A percentile compares a stretch with the other conserved stretches of the same genome.
Conservation (phyloP, 768 basidiomycete species). For the Myochromella boudieri region DNA sequence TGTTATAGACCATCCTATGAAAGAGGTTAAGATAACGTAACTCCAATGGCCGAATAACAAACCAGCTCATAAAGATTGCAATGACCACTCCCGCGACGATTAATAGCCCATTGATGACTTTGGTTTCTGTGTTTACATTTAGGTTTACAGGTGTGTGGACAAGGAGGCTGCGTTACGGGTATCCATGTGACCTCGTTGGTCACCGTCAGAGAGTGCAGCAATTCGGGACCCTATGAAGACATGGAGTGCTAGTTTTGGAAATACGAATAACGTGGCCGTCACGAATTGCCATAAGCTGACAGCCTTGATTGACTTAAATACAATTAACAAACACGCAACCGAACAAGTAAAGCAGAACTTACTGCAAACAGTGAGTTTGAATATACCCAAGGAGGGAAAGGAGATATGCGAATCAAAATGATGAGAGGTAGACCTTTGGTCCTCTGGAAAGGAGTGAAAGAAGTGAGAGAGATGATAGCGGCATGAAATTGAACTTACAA, state of each 20-base stretch:
- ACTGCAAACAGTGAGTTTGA: slow-evolving; percentile 81
- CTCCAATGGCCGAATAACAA: slow-evolving; percentile 23
- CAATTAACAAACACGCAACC: not conserved
- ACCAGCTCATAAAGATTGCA: slow-evolving; percentile 68
- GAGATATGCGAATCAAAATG: slow-evolving; percentile 76
- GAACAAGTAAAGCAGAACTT: slow-evolving; percentile 27
- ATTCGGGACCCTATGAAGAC: slow-evolving; percentile 80
- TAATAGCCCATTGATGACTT: slow-evolving; percentile 60
- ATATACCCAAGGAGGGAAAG: slow-evolving; percentile 88
- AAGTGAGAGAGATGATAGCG: not conserved
- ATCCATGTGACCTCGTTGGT: slow-evolving; percentile 75
- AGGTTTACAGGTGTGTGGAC: not conserved
- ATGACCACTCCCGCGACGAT: slow-evolving; percentile 60
- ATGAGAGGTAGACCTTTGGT: slow-evolving; percentile 81
- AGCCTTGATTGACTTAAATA: slow-evolving; percentile 62
- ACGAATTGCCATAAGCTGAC: slow-evolving; percentile 77
- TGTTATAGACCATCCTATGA: slow-evolving; percentile 64
- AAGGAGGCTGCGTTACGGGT: slow-evolving; percentile 44
- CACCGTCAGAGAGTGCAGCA: slow-evolving; percentile 73
- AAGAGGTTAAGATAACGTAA: slow-evolving; percentile 12
- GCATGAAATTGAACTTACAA: slow-evolving; percentile 46
- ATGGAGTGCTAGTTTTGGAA: slow-evolving; percentile 71
- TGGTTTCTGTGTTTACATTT: slow-evolving; percentile 44
- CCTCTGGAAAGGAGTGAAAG: slow-evolving; percentile 36
- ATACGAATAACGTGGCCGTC: slow-evolving; percentile 66